Conservation (phyloP, 768 basidiomycete genomes). For the Wakefieldia striispora region DNA sequence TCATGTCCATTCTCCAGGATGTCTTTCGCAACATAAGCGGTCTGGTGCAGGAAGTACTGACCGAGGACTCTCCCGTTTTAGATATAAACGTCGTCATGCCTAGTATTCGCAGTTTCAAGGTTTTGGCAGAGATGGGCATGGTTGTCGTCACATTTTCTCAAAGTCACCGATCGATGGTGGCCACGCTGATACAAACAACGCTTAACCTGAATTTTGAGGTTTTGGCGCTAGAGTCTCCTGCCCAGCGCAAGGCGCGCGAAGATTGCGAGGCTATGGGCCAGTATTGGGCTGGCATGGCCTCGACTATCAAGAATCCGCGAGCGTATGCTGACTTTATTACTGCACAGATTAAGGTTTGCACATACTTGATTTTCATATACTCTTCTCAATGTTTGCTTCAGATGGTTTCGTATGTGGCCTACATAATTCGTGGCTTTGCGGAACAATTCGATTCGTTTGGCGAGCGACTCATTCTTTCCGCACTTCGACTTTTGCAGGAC, state of each 20-base stretch:
- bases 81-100: slow-evolving; percentile 62
- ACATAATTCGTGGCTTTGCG: slow-evolving; percentile 72
- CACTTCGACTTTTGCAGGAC: slow-evolving; percentile 88
- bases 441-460: slow-evolving; percentile 71
- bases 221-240: slow-evolving; percentile 74
- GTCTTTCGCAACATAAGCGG: slow-evolving; percentile 70
- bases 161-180: slow-evolving; percentile 64
- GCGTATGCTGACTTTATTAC: slow-evolving; percentile 82
- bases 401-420: slow-evolving; percentile 92
- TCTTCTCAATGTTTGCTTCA: slow-evolving; percentile 30
- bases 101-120: slow-evolving; percentile 86
- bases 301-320: slow-evolving; percentile 65
- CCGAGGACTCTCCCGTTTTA: slow-evolving; percentile 55
- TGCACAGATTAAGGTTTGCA: slow-evolving; percentile 82
- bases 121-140: slow-evolving; percentile 91
- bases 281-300: slow-evolving; percentile 80
- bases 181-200: slow-evolving; percentile 64
- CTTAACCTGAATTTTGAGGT: slow-evolving; percentile 79
- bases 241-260: slow-evolving; percentile 73
- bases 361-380: background rate
- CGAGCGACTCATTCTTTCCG: slow-evolving; percentile 75
- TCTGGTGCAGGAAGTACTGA: slow-evolving; percentile 73
- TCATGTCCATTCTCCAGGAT: slow-evolving; percentile 77
- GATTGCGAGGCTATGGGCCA: slow-evolving; percentile 80
- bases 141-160: slow-evolving; percentile 90